Evolutionary conservation across 176 grass and related monocot genomes (phyloP).

Genomic region (Phyllostachys edulis): DNA sequence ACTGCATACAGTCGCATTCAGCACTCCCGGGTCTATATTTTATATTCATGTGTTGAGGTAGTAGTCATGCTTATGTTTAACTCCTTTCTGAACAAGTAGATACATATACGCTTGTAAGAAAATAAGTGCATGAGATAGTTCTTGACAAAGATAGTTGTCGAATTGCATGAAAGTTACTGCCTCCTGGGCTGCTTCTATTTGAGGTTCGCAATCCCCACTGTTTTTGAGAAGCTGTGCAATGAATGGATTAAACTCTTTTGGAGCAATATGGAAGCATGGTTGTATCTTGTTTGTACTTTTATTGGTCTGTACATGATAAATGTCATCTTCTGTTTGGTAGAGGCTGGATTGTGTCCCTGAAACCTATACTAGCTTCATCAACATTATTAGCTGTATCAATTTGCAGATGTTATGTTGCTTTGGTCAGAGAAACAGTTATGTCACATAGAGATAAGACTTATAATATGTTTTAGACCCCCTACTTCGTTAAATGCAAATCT

Average conservation of each 20-base stretch:
- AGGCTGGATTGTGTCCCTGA: not conserved
- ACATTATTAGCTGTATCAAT: not conserved
- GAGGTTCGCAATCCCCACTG: not conserved
- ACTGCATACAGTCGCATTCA: not conserved
- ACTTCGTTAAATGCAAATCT: not conserved
- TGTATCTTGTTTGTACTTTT: not conserved
- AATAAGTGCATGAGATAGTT: not conserved
- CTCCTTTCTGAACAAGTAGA: not conserved
- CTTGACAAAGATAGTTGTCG: not conserved
- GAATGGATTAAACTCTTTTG: not conserved
- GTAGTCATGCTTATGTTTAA: not conserved
- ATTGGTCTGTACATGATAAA: not conserved
- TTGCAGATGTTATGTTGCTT: not conserved
- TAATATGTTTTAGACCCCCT: not conserved
- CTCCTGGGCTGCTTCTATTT: not conserved
- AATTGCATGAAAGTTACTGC: not conserved
- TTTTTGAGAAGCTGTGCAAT: not conserved
- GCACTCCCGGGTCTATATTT: not conserved
- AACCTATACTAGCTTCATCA: not conserved
- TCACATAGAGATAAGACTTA: not conserved
- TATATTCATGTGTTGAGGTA: not conserved
- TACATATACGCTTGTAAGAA: not conserved
- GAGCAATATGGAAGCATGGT: not conserved
- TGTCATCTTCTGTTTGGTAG: not conserved
- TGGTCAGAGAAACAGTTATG: not conserved